phyloP scores from a whole-genome alignment of 1,284 basidiomycete species.

The Ustilago cynodontis region DNA sequence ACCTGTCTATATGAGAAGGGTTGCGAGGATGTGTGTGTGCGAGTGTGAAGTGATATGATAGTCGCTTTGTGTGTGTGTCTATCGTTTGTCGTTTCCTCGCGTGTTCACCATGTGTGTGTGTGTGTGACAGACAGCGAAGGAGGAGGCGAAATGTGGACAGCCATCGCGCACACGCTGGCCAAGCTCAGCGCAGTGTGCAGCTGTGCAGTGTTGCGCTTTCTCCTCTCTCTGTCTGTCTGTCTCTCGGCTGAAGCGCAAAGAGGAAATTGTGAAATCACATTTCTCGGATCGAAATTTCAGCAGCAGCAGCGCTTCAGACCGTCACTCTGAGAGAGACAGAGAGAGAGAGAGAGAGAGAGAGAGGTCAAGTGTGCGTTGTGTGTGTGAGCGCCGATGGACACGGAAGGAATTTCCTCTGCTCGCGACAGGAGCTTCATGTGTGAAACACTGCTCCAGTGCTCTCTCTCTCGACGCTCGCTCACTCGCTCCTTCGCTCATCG shows the following conservation, averaged over 20 bases:
- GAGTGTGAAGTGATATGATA: background rate
- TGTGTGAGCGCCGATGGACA: background rate
- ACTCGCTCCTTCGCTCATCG: background rate
- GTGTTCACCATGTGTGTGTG: background rate
- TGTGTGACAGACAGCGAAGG: background rate
- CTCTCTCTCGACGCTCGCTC: background rate
- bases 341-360: too few relatives aligned
- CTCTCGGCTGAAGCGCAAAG: background rate
- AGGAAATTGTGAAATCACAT: background rate
- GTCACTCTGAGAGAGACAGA: too few relatives aligned
- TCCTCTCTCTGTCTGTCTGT: background rate
- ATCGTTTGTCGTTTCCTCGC: background rate
- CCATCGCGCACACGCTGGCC: constrained; percentile 1
- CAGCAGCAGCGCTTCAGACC: background rate
- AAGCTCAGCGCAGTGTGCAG: background rate
- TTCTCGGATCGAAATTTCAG: background rate
- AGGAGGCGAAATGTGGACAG: background rate
- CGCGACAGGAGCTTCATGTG: background rate
- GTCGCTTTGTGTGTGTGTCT: background rate
- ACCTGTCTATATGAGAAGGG: background rate
- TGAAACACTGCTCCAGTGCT: constrained; percentile 14
- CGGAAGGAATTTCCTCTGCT: background rate
- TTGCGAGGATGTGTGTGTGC: background rate
- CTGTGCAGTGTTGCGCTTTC: constrained; percentile 1
- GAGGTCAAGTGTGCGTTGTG: too few relatives aligned